phyloP scores from a whole-genome alignment of 2,329 filamentous ascomycete species.

The Incumbomyces delicatus region DNA sequence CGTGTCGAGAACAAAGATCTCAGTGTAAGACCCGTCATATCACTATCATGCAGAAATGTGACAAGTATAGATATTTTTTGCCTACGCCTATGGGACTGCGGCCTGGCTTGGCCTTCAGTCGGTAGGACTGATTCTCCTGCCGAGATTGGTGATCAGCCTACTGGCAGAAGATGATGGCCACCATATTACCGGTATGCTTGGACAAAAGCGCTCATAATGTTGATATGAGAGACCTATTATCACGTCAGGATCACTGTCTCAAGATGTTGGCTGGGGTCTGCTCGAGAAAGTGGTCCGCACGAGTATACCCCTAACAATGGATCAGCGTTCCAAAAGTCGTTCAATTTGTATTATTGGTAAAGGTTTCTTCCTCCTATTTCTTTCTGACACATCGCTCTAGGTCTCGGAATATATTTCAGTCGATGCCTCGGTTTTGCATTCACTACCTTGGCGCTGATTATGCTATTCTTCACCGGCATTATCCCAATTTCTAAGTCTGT shows the following conservation, averaged over 20 bases:
- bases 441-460: conserved; percentile 52
- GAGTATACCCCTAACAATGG: too few species aligned
- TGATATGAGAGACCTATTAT: conserved; percentile 4
- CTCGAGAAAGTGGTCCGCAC: too few species aligned
- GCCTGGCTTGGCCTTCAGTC: conserved; percentile 37
- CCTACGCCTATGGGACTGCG: conserved; percentile 36
- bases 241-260: conserved; percentile 7
- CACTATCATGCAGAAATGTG: neutral
- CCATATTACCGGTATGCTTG: conserved; percentile 41
- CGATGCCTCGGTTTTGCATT: conserved; percentile 60
- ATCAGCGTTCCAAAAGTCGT: too few species aligned
- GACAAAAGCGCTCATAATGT: neutral
- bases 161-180: conserved; percentile 47
- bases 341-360: too few species aligned
- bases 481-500: conserved; percentile 53
- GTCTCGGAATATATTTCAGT: conserved; percentile 62
- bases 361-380: too few species aligned
- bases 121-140: conserved; percentile 48
- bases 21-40: neutral
- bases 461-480: conserved; percentile 60
- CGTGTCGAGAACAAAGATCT: conserved; percentile 4
- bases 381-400: conserved; percentile 25
- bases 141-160: conserved; percentile 51
- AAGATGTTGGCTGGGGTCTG: too few species aligned
- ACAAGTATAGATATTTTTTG: conserved; percentile 30